A percentile compares a stretch with the other conserved stretches of the same genome.
Evolutionary conservation across 208 protist species (phyloP).

Genomic region (Leishmania gerbilli): DNA sequence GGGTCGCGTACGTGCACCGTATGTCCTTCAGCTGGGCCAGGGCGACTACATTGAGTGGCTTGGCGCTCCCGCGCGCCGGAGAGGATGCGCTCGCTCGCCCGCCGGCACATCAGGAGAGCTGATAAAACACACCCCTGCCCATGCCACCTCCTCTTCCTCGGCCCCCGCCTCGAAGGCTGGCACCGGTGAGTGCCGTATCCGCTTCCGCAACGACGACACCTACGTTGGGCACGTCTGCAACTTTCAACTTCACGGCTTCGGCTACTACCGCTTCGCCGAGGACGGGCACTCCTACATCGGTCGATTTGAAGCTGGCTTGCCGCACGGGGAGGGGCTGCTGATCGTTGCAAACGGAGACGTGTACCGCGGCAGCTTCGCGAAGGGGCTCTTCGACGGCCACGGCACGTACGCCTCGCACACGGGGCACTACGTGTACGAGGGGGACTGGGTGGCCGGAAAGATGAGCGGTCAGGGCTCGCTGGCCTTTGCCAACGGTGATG

Average conservation of each 20-base stretch:
- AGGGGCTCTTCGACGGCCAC: conserved; percentile 53
- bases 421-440: conserved; percentile 64
- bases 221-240: conserved; percentile 59
- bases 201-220: conserved; percentile 58
- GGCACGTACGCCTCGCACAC: conserved; percentile 46
- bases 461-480: conserved; percentile 68
- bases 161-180: conserved; percentile 9
- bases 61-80: not conserved
- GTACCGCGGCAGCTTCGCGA: conserved; percentile 52
- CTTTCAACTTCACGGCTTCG: conserved; percentile 60
- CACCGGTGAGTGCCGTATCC: conserved; percentile 51
- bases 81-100: not conserved
- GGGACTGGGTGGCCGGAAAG: conserved; percentile 53
- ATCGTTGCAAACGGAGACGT: conserved; percentile 64
- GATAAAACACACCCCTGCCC: not conserved
- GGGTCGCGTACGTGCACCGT: conserved; percentile 18
- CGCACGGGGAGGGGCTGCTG: conserved; percentile 60
- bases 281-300: conserved; percentile 63
- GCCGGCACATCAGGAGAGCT: not conserved
- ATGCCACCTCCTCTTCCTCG: not conserved
- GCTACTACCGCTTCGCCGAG: conserved; percentile 51
- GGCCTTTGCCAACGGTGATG: conserved; percentile 70
- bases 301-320: conserved; percentile 37
- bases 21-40: conserved; percentile 41
- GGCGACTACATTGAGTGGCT: conserved; percentile 70